These are phyloP conservation scores for Herpetomonas samuelpessoai DNA, from an alignment of 208 protist genomes.

Conservation along the genomic window DNA sequence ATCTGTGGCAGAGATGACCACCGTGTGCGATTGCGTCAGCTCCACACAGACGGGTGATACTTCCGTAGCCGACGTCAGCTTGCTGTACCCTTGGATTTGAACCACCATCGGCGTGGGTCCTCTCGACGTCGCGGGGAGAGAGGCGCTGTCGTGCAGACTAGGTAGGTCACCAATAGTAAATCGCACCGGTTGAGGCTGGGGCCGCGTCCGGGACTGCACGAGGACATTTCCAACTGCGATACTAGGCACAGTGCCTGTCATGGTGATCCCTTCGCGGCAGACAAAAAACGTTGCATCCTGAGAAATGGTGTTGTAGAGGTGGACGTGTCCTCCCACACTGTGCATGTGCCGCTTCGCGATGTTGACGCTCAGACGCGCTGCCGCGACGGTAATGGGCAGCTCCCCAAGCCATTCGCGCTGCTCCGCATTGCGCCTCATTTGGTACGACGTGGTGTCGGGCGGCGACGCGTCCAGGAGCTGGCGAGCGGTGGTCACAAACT, in stretches of 20 bases:
- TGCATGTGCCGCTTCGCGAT: too few relatives aligned
- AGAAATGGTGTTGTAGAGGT: conserved; percentile 1
- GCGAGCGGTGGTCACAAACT: not conserved
- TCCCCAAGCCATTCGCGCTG: not conserved
- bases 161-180: too few relatives aligned
- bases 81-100: too few relatives aligned
- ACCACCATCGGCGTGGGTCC: too few relatives aligned
- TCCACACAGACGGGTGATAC: conserved; percentile 4
- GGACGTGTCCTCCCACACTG: not conserved
- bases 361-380: too few relatives aligned
- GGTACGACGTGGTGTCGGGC: not conserved
- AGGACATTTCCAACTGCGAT: conserved; percentile 1
- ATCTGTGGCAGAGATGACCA: not conserved
- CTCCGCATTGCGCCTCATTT: not conserved
- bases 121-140: too few relatives aligned
- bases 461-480: not conserved
- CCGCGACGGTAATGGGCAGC: not conserved
- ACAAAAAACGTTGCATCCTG: conserved; percentile 3
- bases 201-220: too few relatives aligned
- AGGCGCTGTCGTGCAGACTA: too few relatives aligned
- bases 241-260: not conserved
- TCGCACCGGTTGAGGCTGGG: too few relatives aligned
- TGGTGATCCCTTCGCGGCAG: conserved; percentile 4
- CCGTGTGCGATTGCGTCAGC: not conserved
- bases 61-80: too few relatives aligned